A percentile compares a stretch with the other conserved stretches of the same genome.
Evolutionary conservation across 352 stramenopile genomes (phyloP).

Genomic region (Pythium biforme): DNA sequence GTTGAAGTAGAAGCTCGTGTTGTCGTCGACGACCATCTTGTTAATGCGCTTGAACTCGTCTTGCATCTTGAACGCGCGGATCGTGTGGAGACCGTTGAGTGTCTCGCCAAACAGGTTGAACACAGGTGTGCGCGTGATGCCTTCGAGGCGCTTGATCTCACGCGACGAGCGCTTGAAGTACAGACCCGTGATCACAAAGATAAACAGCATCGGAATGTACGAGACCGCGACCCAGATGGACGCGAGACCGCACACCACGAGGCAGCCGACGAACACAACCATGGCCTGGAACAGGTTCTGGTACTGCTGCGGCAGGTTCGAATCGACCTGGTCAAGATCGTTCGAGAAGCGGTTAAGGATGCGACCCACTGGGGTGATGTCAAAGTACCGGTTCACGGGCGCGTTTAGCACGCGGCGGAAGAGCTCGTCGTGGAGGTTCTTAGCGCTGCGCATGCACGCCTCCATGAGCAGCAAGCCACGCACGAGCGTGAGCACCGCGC

Average conservation of each 20-base stretch:
- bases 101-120: constrained; percentile 92
- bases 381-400: constrained; percentile 63
- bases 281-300: constrained; percentile 38
- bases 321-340: constrained; percentile 59
- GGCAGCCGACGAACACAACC: constrained; percentile 29
- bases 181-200: constrained; percentile 48
- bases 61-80: constrained; percentile 75
- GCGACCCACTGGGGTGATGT: constrained; percentile 59
- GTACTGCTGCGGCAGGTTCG: constrained; percentile 41
- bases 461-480: constrained; percentile 41
- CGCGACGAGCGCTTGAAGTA: constrained; percentile 83
- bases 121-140: constrained; percentile 84
- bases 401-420: constrained; percentile 46
- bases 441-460: constrained; percentile 34
- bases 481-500: constrained; percentile 23
- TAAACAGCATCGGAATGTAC: constrained; percentile 53
- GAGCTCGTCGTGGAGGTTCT: constrained; percentile 47
- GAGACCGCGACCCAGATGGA: constrained; percentile 42
- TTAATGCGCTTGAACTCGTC: constrained; percentile 32
- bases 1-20: constrained; percentile 43
- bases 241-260: constrained; percentile 40
- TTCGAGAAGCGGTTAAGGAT: constrained; percentile 70
- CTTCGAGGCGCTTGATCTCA: constrained; percentile 94
- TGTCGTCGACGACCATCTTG: constrained; percentile 37
- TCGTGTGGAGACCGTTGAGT: constrained; percentile 90